Base-by-base conservation (phyloP, 495 filamentous ascomycete species). In the Hyaloscypha variabilis region DNA sequence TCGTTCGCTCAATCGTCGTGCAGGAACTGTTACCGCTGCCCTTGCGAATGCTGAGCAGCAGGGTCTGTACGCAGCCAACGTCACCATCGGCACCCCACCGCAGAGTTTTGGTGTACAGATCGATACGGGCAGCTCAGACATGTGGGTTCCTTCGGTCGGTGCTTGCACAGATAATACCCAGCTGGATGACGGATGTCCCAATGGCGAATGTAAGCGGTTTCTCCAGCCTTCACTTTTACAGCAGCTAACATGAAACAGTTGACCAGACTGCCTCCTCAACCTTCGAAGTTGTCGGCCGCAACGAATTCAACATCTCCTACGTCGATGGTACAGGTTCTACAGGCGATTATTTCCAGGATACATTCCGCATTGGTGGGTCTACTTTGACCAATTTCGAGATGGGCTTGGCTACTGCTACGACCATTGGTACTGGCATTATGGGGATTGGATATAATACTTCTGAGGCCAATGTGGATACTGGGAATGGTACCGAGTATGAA, bases 41-140 rank as follows among this genome's bases (percentile, higher is more conserved):
- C 64, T 73, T 8, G 34, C 39, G 11, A 73, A 73, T 57, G 66
- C 60, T 8, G 19, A 55, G 6, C n/a, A 3, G 5, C 59, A 67
- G 30, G 71, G 71, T 0, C 55, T 73, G 4, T 95, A 95, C 69
- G 89, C 85, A 69, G 85, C 87, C 26, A 89, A 89, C 58, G 79
- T 92, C 68, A 82, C 77, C 36, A 69, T 95, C 31, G 91, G 91
- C 19, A 92, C 90, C 28, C 91, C 91, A 0, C 71, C 76, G 2
- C 91, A 95, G 71, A 75, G 77, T 8, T 65, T 95, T 31, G 83
- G 82, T 2, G 71, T 95, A 54, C 87, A 92, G 72, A 77, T 95
- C 63, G 91, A 95, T 73, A 95, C 91, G 1, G 91, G 91, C 23
- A 96, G 92, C 69, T 96, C 92, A 67, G 94, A 98, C 78, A 81